Evolutionary conservation across 495 filamentous ascomycete genomes (phyloP), one percentile per base, ranked within the genome.

Genomic region (Lentithecium fluviatile): DNA sequence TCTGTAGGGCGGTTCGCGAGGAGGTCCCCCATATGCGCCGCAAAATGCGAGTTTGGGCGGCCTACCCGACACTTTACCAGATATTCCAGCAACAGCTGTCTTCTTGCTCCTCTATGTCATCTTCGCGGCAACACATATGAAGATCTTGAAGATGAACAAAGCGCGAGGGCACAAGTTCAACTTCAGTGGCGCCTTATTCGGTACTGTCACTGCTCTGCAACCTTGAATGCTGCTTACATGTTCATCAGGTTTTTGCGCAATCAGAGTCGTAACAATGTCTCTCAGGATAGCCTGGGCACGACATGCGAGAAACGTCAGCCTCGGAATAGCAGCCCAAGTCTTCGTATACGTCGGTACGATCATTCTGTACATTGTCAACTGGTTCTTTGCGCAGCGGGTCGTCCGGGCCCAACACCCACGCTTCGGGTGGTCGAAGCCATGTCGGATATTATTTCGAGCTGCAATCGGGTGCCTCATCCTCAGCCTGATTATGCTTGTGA

Each of bases 271-370:
- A 24, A 83, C 90, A 0, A 83, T 84, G 47, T 68, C 75, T 10
- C 74, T 93, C 67, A 85, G 91, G 20, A 88, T 83, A 17, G 75
- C 66, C 15, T 87, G 83, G 84, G 76, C 81, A 6, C 69, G 67
- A 23, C 60, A 78, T 51, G 77, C 73, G 2, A 53, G 19, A 8
- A 75, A 84, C 60, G 65, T 85, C 42, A 65, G 62, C 25, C 55
- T 93, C 2, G 85, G 80, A 7, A 88, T 96, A 48, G 85, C 88
- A 0, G 82, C 89, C 1, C 76, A 83, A 55, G 80, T 96, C 66
- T 68, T 75, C 32, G 60, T 68, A 52, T 63, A 65, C 42, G 69
- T 65, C 11, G 73, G 73, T 23, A 70, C 69, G 21, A 40, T 75
- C 13, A 62, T 75, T 38, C 56, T 75, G 43, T 74, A 60, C 58